Evolutionary conservation across 164 flowering plant species (phyloP).

Genomic region (Aristolochia californica): DNA sequence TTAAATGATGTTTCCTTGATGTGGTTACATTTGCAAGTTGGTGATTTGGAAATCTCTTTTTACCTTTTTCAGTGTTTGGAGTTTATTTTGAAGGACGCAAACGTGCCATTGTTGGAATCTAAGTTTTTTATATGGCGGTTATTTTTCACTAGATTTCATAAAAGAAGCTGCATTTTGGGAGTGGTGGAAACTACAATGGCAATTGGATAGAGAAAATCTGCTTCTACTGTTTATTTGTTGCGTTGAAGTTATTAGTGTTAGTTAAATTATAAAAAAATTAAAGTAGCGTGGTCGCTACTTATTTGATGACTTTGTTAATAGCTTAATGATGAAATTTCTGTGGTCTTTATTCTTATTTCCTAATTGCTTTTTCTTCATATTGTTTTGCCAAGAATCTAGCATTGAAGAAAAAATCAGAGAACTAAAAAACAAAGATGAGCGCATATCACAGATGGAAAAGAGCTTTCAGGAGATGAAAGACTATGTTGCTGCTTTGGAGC

Average conservation of each 20-base stretch:
- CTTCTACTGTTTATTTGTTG: no score
- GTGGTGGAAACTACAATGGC: no score
- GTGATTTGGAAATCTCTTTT: no score
- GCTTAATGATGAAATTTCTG: neutral
- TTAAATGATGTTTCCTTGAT: neutral
- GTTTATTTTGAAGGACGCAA: no score
- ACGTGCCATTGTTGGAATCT: no score
- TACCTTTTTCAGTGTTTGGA: no score
- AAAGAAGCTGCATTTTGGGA: no score
- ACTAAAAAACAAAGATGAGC: conserved; percentile 51
- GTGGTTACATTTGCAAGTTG: no score
- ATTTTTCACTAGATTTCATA: no score
- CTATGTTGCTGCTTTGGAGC: conserved; percentile 37
- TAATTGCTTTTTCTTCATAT: neutral
- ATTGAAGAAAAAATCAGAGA: conserved; percentile 44
- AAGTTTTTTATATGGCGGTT: no score
- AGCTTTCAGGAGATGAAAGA: conserved; percentile 43
- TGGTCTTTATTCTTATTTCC: neutral
- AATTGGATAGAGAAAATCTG: no score
- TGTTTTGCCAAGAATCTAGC: conserved; percentile 31
- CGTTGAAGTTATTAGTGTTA: neutral
- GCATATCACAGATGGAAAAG: conserved; percentile 42
- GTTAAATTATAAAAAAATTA: neutral
- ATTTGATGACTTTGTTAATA: neutral
- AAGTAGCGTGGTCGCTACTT: neutral